Evolutionary conservation across 225 moss, liverwort and hornwort species (phyloP).

Genomic region (Takakia lepidozioides): DNA sequence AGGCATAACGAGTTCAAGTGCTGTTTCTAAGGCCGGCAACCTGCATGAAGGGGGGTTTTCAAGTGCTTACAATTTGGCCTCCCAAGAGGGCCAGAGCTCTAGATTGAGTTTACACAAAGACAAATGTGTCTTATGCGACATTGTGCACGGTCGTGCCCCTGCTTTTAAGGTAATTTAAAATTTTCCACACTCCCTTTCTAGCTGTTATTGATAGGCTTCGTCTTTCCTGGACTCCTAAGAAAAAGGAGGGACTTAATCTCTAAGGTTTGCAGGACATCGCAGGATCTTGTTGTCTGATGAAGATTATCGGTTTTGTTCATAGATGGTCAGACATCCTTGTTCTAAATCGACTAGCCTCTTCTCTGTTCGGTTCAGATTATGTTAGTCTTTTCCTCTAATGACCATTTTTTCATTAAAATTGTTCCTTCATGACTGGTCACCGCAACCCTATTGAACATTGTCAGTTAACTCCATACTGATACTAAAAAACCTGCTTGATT

Average conservation of each 20-base stretch:
- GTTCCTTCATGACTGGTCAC: no score
- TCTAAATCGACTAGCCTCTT: neutral
- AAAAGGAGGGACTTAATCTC: no score
- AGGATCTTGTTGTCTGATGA: neutral
- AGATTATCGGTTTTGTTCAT: neutral
- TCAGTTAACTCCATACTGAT: no score
- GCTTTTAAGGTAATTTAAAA: constrained; percentile 13
- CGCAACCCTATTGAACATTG: no score
- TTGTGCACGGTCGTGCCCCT: constrained; percentile 37
- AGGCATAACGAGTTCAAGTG: constrained; percentile 27
- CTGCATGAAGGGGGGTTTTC: neutral
- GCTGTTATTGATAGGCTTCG: neutral
- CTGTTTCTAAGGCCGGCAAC: constrained; percentile 10
- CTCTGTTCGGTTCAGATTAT: no score
- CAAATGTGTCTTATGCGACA: constrained; percentile 47
- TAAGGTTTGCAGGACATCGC: no score
- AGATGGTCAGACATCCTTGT: neutral
- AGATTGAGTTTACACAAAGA: neutral
- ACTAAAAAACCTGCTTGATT: no score
- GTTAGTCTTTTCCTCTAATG: no score
- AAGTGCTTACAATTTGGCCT: neutral
- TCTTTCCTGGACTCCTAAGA: neutral
- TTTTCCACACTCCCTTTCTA: neutral
- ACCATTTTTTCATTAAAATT: no score
- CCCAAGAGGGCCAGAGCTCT: constrained; percentile 2